Evolutionary conservation across 2,329 filamentous ascomycete species (phyloP), one percentile per base, ranked within the genome.

Genomic region (Stagonosporopsis rhizophila): DNA sequence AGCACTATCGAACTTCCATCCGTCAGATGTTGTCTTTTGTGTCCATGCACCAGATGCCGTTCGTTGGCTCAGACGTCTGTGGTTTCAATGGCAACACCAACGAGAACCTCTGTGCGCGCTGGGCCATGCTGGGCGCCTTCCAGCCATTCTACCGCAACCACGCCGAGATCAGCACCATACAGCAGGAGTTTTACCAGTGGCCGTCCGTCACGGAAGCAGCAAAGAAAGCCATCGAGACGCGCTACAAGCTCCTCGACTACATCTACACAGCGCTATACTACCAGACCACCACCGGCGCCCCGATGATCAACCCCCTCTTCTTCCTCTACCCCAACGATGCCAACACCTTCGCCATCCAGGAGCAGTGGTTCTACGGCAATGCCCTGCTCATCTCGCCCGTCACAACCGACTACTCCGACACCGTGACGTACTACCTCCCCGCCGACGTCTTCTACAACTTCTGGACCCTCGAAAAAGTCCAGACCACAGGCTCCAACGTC

Each of bases 201-300:
- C 77, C 80, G 0, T 75, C 79, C 1, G 88, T 90, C 5, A 80
- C 88, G 0, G 77, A 82, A 8, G 87, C 88, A 0, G 89, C 89
- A 0, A 83, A 82, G 52, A 87, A 85, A 56, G 88, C 87, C 17
- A 91, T 93, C 65, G 83, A 83, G 27, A 86, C 87, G 44, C 84
- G 90, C n/a, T 93, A 93, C 77, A 82, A 84, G 28, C 80, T 93
- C n/a, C 80, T 93, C 12, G 90, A 92, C 67, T 93, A 93, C 77
- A 81, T 91, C 57, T 93, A 94, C 79, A 92, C 90, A 1, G 85
- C 87, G 0, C 80, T 92, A 64, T 80, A 87, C 69, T 76, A 78
- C 53, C 84, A 90, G 71, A 83, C 81, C 27, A 67, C 79, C 17
- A 82, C 83, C 39, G 90, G 90, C 30, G 82, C 81, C 1, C 89